phyloP scores from a whole-genome alignment of 2,329 filamentous ascomycete species.

The Diaporthe amygdali region DNA sequence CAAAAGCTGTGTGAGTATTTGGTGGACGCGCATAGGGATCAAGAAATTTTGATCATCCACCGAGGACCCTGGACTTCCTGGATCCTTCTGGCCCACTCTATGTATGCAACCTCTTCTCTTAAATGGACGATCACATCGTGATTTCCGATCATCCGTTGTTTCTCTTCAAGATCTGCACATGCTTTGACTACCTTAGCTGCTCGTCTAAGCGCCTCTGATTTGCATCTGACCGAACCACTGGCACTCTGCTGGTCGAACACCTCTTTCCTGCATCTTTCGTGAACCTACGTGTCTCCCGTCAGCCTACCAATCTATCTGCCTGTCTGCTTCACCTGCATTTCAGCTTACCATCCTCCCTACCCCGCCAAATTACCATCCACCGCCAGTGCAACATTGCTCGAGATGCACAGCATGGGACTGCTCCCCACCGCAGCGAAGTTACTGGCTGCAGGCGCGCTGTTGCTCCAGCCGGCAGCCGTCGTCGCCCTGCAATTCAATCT shows the following conservation, averaged over 20 bases:
- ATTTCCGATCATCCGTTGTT: background rate
- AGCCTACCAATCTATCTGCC: background rate
- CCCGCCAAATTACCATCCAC: background rate
- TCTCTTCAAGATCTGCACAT: background rate
- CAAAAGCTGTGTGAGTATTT: background rate
- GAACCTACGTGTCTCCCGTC: background rate
- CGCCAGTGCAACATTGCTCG: background rate
- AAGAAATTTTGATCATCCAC: background rate
- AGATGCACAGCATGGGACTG: background rate
- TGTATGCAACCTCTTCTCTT: slow-evolving; percentile 1
- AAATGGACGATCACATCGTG: background rate
- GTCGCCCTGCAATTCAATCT: slow-evolving; percentile 38
- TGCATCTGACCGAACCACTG: background rate
- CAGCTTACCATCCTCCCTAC: background rate
- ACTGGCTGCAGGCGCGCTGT: background rate
- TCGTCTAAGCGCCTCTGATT: background rate
- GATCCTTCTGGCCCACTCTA: background rate
- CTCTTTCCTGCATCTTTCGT: background rate
- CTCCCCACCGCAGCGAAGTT: background rate
- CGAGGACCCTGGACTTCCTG: background rate
- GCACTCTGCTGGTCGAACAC: background rate
- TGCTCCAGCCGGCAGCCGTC: background rate
- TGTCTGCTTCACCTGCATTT: background rate
- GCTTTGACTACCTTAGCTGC: background rate
- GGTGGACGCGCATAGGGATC: background rate